Base-by-base conservation (phyloP, 306 rosid genomes). In the Myrica gale region DNA sequence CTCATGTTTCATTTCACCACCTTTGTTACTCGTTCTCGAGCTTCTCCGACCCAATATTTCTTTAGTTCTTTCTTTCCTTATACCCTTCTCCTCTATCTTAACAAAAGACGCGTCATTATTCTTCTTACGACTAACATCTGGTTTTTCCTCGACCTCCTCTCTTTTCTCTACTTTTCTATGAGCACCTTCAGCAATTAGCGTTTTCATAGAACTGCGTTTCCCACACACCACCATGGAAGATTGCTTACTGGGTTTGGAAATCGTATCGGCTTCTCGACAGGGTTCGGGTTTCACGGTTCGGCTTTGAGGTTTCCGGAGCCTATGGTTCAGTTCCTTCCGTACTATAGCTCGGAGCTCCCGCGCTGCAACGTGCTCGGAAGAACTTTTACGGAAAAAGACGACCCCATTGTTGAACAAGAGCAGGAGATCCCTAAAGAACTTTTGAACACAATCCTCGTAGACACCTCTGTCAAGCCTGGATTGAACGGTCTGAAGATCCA, bases 351-450 rank as follows among this genome's bases (percentile, higher is more conserved):
- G 82, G 16, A 87, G 84, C 69, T 85, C 81, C 0, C 53, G 39
- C 46, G 91, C 88, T 15, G 85, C 89, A 15, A 23, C 65, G 45
- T 80, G 62, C 55, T 82, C 89, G 11, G 79, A 72, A 17, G 87
- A 74, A 45, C 50, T 51, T 73, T 41, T 76, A 54, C 63, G 82
- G 79, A 82, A 85, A 78, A 80, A 87, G 12, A 85, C 67, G 75
- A 85, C 73, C 76, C 74, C 85, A 37, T 87, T 87, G 76, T 70
- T 84, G 85, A 80, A 82, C 3, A 85, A 13, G 17, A 87, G 84
- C 53, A 87, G 89, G 21, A 87, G 82, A 76, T 87, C 91, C 26
- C 89, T 81, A 58, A 80, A 87, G 85, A 85, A 80, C 12, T 71
- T 77, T 77, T 16, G 72, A 44, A 12, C 46, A 26, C 65, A 43